Conservation (phyloP, 352 stramenopile genomes). For the Globisporangium yorkense region DNA sequence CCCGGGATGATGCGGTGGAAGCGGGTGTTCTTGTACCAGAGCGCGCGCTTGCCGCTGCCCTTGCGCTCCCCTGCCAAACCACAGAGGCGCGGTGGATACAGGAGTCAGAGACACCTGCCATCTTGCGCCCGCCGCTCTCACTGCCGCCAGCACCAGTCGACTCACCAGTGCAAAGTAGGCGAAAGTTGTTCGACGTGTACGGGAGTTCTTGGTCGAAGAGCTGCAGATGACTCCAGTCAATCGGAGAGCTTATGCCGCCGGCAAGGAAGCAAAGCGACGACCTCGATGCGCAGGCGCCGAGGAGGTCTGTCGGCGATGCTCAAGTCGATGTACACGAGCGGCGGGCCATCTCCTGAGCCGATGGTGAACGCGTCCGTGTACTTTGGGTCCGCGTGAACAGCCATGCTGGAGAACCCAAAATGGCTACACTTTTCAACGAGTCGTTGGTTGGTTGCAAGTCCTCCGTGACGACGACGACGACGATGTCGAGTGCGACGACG, state of each 20-base stretch:
- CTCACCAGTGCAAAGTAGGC: constrained; percentile 59
- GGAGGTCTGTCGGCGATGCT: constrained; percentile 39
- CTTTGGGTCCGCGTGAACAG: constrained; percentile 36
- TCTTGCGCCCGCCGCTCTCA: not conserved
- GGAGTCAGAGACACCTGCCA: too few relatives aligned
- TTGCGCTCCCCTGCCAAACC: constrained; percentile 34
- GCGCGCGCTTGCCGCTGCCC: constrained; percentile 34
- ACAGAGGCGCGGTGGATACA: not conserved
- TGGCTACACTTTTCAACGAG: too few relatives aligned
- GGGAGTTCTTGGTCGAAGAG: constrained; percentile 74
- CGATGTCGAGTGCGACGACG: not conserved
- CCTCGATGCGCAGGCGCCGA: constrained; percentile 63
- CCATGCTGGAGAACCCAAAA: constrained; percentile 20
- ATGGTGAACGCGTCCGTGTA: constrained; percentile 41
- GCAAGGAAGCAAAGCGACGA: constrained; percentile 3
- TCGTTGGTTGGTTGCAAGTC: not conserved
- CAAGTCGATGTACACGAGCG: constrained; percentile 65
- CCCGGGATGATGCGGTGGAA: constrained; percentile 98
- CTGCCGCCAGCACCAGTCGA: not conserved
- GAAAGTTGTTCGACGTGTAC: constrained; percentile 60
- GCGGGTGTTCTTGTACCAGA: constrained; percentile 92
- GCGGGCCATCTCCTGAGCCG: constrained; percentile 23
- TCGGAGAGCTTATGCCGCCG: too few relatives aligned
- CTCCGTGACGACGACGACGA: not conserved
- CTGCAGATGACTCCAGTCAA: constrained; percentile 12